These are phyloP conservation scores for Suillus variegatus DNA, from an alignment of 768 basidiomycete species.

Conservation along the genomic window DNA sequence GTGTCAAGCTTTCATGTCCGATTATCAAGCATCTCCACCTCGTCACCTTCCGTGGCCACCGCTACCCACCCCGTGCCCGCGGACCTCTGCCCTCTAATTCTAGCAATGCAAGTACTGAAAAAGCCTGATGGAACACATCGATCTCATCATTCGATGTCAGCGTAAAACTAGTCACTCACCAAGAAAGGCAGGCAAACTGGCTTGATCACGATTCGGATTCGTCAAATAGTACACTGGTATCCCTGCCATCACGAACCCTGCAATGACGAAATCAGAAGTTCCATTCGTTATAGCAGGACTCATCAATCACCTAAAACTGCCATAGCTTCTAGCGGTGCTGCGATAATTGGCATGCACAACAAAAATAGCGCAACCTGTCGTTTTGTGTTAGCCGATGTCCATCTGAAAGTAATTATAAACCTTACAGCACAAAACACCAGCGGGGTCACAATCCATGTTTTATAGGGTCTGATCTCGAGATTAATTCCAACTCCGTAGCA, in stretches of 20 bases:
- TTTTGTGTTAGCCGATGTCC: neutral
- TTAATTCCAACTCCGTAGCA: neutral
- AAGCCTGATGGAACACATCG: conserved; percentile 34
- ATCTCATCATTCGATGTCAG: conserved; percentile 6
- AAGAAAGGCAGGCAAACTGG: conserved; percentile 31
- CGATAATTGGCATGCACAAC: conserved; percentile 91
- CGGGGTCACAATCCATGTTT: conserved; percentile 89
- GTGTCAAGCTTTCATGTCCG: conserved; percentile 16
- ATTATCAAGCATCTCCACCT: conserved; percentile 65
- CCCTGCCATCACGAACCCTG: conserved; percentile 78
- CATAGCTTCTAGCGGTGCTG: conserved; percentile 85
- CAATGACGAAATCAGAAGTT: conserved; percentile 2
- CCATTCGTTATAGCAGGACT: neutral
- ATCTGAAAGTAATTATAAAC: conserved; percentile 8
- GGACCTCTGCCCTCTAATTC: conserved; percentile 52
- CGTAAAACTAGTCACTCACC: conserved; percentile 34
- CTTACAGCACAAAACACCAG: conserved; percentile 81
- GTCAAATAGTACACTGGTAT: conserved; percentile 85
- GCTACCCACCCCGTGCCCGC: conserved; percentile 74
- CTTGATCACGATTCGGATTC: conserved; percentile 56
- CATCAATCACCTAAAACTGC: conserved; percentile 74
- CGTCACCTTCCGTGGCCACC: conserved; percentile 66
- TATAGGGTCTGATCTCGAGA: conserved; percentile 71
- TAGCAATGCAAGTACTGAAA: conserved; percentile 42
- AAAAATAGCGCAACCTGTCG: conserved; percentile 83